Percentiles rank a stretch among this genome's conserved stretches.
Conservation (phyloP, 2,329 filamentous ascomycete genomes). For the Lecanicillium sp. region DNA sequence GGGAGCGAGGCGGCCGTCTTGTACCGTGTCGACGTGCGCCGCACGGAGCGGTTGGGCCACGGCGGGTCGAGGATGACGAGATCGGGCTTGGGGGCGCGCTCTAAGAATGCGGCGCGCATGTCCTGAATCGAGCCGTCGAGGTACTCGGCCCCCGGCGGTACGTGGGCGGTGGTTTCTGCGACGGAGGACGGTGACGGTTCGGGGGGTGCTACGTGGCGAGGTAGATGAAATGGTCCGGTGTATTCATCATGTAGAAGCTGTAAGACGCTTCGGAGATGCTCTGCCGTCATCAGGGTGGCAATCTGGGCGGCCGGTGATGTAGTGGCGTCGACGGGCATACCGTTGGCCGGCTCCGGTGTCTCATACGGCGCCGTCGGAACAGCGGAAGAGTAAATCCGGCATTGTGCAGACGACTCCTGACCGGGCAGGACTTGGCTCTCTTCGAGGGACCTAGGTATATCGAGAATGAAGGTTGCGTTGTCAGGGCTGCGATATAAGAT, state of each 20-base stretch:
- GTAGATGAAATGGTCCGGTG: conserved; percentile 40
- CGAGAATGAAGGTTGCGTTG: conserved; percentile 52
- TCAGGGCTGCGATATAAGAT: conserved; percentile 29
- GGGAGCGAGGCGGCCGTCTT: conserved; percentile 38
- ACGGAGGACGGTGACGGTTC: conserved; percentile 3
- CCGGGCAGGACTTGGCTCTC: conserved; percentile 51
- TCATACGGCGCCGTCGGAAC: conserved; percentile 40
- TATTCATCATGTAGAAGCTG: conserved; percentile 22
- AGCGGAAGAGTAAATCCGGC: conserved; percentile 39
- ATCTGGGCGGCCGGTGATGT: conserved; percentile 41
- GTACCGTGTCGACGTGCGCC: conserved; percentile 46
- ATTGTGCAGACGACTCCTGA: conserved; percentile 22
- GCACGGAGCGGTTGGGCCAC: conserved; percentile 73
- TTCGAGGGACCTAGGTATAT: conserved; percentile 65
- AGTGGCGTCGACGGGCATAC: conserved; percentile 13
- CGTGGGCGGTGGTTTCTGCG: conserved; percentile 18
- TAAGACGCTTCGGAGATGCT: conserved; percentile 40
- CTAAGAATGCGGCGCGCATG: conserved; percentile 34
- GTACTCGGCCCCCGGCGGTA: conserved; percentile 39
- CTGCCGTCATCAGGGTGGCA: conserved; percentile 48
- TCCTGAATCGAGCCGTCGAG: conserved; percentile 44
- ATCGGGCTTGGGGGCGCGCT: conserved; percentile 50
- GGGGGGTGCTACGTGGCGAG: conserved; percentile 28
- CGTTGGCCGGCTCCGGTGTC: conserved; percentile 40
- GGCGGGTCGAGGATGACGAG: conserved; percentile 70